A percentile compares a stretch with the other conserved stretches of the same genome.
Evolutionary conservation across 768 basidiomycete genomes (phyloP).

Genomic region (Ramaria sp.): DNA sequence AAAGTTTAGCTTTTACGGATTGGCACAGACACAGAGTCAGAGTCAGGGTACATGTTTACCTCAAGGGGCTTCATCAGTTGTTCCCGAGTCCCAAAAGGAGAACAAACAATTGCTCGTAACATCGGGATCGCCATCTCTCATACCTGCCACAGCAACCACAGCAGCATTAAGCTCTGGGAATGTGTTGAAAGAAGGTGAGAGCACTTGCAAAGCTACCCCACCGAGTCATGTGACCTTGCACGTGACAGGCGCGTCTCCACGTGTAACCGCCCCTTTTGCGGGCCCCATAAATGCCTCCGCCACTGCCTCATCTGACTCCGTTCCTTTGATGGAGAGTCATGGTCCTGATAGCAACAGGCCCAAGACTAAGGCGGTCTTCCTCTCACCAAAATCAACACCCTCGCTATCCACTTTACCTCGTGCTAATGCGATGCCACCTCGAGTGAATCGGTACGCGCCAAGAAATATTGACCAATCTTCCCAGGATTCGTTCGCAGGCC

Average conservation of each 20-base stretch:
- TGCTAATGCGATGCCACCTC: conserved; percentile 6
- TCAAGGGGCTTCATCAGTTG: not conserved
- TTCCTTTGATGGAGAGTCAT: not conserved
- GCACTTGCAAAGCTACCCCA: not conserved
- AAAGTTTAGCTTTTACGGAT: not conserved
- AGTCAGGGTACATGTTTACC: not conserved
- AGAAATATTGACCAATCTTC: conserved; percentile 7
- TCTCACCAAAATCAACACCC: not conserved
- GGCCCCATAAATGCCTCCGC: not conserved
- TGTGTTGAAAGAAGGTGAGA: not conserved
- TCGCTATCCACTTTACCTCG: not conserved
- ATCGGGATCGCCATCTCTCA: not conserved
- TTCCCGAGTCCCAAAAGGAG: not conserved
- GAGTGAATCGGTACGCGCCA: conserved; percentile 6
- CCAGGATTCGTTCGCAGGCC: conserved; percentile 9
- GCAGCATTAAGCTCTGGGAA: not conserved
- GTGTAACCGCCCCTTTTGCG: not conserved
- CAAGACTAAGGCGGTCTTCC: conserved; percentile 3
- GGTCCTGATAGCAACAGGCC: not conserved
- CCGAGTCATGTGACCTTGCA: conserved; percentile 7
- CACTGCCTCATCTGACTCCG: not conserved
- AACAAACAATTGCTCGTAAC: not conserved
- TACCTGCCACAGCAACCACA: not conserved
- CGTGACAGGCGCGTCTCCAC: conserved; percentile 9
- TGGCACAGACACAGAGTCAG: conserved; percentile 5